Base-by-base conservation (phyloP, 176 grass and related monocot genomes). In the Pontederia paniculata region DNA sequence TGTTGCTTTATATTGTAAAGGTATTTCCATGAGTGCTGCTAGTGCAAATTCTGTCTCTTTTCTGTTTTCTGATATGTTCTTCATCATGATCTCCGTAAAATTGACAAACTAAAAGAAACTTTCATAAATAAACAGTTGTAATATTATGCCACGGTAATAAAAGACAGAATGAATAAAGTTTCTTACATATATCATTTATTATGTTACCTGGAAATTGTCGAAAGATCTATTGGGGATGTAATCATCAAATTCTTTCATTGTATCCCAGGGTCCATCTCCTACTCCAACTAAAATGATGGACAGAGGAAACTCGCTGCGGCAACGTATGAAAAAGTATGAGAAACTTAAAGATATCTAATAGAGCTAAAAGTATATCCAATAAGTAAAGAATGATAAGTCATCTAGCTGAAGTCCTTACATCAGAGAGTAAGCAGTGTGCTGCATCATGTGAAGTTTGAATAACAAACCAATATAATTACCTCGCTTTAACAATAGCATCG, bases 261-360 rank as follows among this genome's bases (percentile, higher is more conserved):
- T 80, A 48, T 80, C 77, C 77, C 77, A 80, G 23, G 77, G 77
- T 48, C 77, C 77, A 74, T 80, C 77, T 23, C 77, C 77, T 21
- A 80, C 77, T 74, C 77, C 77, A 56, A 80, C 77, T 65, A 80
- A 64, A 42, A 80, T 52, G 52, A 80, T 80, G 43, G 77, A 80
- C 57, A 80, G 44, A 12, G 77, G 77, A 57, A 69, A 74, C 37
- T 74, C 44, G 47, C 77, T 80, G 64, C 77, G 68, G 54, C 67
- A 57, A 43, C 12, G 18, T 31, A 61, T 61, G 42, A 43, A 62
- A 44, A n/a, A 5, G 57, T 62, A 37, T 19, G 2, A 45, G 42
- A 12, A 63, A 63, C 25, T 44, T n/a, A 54, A 60, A 53, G 16
- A 55, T 15, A 57, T 11, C 22, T 55, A 66, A 28, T 20, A 66